Conservation (phyloP, 805 yeast species). For the Metschnikowia lachancei region DNA sequence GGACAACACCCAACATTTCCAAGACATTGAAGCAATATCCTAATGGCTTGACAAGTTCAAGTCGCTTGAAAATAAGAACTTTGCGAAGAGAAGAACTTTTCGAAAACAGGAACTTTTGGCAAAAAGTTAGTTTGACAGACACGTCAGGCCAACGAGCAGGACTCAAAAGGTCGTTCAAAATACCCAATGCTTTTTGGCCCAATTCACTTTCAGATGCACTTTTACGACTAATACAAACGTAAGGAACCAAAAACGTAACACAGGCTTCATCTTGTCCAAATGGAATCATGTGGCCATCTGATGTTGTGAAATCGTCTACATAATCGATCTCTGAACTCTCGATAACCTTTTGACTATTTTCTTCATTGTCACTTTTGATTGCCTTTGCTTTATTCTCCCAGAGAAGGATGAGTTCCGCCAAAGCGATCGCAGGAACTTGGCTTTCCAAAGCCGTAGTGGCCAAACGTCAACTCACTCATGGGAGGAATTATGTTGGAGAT, state of each 20-base stretch:
- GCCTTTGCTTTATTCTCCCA: constrained; percentile 58
- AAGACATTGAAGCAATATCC: constrained; percentile 87
- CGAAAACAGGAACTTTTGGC: constrained; percentile 87
- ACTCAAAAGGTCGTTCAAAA: constrained; percentile 68
- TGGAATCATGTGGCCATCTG: constrained; percentile 59
- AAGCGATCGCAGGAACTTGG: constrained; percentile 81
- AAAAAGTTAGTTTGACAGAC: constrained; percentile 78
- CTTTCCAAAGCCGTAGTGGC: constrained; percentile 77
- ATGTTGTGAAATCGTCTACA: constrained; percentile 42
- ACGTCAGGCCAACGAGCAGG: constrained; percentile 84
- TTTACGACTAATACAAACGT: constrained; percentile 81
- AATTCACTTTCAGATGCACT: constrained; percentile 80
- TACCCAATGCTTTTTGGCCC: constrained; percentile 77
- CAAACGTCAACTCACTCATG: constrained; percentile 79
- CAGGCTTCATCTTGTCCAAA: constrained; percentile 84
- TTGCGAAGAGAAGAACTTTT: too few relatives aligned
- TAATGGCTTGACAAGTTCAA: constrained; percentile 58
- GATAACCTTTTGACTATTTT: not conserved
- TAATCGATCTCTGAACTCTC: not conserved
- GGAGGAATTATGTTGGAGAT: constrained; percentile 86
- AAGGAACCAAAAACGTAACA: constrained; percentile 81
- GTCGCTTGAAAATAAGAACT: constrained; percentile 76
- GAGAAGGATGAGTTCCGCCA: constrained; percentile 76
- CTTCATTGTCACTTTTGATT: not conserved
- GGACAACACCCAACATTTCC: constrained; percentile 79